Conservation (phyloP, 139 green algal genomes). For the Asterochloris erici region DNA sequence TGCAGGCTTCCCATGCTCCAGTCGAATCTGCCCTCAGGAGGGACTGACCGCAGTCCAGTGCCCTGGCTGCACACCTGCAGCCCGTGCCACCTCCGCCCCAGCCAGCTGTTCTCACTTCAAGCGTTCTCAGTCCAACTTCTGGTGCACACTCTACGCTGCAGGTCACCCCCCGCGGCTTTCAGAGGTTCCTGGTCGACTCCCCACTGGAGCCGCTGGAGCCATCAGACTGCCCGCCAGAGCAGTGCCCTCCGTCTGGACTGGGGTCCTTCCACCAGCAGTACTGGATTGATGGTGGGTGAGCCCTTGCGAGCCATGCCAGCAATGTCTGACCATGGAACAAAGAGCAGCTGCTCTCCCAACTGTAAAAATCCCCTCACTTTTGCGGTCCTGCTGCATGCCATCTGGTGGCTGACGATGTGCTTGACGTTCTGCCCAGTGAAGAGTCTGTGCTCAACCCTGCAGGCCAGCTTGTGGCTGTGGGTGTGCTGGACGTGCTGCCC, state of each 20-base stretch:
- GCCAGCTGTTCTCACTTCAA: neutral
- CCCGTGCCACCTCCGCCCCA: neutral
- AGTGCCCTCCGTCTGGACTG: constrained; percentile 41
- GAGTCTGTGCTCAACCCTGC: neutral
- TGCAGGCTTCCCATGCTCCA: neutral
- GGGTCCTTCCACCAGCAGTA: constrained; percentile 96
- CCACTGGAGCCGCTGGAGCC: constrained; percentile 42
- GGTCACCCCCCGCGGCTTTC: constrained; percentile 37
- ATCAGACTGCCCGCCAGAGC: constrained; percentile 16
- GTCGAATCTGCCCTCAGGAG: neutral
- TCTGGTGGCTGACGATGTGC: neutral
- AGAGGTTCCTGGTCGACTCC: constrained; percentile 71
- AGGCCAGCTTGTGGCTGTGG: constrained; percentile 79
- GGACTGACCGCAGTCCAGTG: neutral
- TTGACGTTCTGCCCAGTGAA: neutral
- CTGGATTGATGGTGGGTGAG: constrained; percentile 71
- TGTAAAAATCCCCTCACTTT: too few species aligned
- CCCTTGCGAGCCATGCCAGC: neutral
- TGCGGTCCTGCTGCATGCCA: neutral
- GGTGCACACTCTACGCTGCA: neutral
- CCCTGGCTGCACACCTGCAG: neutral
- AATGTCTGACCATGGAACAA: neutral
- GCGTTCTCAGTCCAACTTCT: neutral
- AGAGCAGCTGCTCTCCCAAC: neutral
- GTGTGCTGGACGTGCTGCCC: constrained; percentile 90